Percentiles rank a stretch among this genome's conserved stretches.
These are phyloP conservation scores for Malus sylvestris DNA, from an alignment of 306 rosid species.

Conservation along the genomic window DNA sequence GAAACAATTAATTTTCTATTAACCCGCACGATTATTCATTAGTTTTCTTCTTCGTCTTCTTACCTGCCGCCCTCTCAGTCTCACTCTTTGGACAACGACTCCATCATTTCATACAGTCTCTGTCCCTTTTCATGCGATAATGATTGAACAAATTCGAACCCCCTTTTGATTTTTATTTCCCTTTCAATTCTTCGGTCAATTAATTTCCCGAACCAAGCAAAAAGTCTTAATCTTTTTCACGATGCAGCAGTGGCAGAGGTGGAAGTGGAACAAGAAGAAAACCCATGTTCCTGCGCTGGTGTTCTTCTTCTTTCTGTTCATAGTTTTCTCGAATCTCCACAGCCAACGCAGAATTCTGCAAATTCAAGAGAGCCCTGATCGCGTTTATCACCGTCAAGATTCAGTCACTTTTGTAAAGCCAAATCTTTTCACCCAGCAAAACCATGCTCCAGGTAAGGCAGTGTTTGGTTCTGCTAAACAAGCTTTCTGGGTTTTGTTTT, in stretches of 20 bases:
- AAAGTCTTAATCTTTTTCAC: neutral
- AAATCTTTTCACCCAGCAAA: constrained; percentile 37
- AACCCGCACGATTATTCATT: neutral
- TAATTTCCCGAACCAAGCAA: neutral
- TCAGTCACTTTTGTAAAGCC: constrained; percentile 61
- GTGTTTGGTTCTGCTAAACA: constrained; percentile 5
- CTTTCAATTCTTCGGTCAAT: neutral
- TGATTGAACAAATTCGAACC: neutral
- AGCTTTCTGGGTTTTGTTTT: neutral
- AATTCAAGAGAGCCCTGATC: constrained; percentile 57
- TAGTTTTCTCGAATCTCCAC: constrained; percentile 60
- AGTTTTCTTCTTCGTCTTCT: neutral
- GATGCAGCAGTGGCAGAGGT: constrained; percentile 26
- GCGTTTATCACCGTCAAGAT: constrained; percentile 36
- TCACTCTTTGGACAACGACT: too few relatives aligned
- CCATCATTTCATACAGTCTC: neutral
- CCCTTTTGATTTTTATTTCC: neutral
- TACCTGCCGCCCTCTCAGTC: neutral
- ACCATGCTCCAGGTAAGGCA: constrained; percentile 38
- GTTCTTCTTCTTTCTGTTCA: constrained; percentile 40
- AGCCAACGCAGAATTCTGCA: constrained; percentile 44
- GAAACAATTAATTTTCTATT: neutral
- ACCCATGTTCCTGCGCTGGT: constrained; percentile 51
- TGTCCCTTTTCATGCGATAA: neutral
- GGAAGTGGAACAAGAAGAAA: constrained; percentile 63